Conservation (phyloP, 495 filamentous ascomycete species). For the Penicillium argentinense region DNA sequence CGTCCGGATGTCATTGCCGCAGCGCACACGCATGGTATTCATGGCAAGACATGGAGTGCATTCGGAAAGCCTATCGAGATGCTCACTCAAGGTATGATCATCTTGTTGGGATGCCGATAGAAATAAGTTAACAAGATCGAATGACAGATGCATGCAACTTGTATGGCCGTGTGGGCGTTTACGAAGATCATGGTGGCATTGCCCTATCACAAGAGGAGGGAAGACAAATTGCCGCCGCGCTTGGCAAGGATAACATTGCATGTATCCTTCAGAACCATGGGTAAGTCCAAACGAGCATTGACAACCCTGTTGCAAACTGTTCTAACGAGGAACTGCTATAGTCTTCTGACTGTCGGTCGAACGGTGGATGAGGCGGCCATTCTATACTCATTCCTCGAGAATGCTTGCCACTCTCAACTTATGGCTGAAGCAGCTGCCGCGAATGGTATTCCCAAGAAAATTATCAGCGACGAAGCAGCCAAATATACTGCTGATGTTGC, state of each 20-base stretch:
- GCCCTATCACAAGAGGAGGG: conserved; percentile 65
- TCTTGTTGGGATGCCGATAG: neutral
- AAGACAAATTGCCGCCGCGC: conserved; percentile 53
- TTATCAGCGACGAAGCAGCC: conserved; percentile 40
- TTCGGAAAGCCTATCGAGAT: conserved; percentile 51
- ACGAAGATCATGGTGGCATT: conserved; percentile 53
- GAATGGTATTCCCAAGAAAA: conserved; percentile 56
- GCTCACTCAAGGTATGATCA: conserved; percentile 43
- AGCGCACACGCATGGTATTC: conserved; percentile 49
- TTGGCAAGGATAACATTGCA: conserved; percentile 62
- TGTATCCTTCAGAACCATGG: conserved; percentile 70
- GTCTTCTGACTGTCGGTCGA: conserved; percentile 59
- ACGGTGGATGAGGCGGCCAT: conserved; percentile 69
- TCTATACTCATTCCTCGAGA: conserved; percentile 65
- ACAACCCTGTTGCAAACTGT: neutral
- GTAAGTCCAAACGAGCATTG: conserved; percentile 16
- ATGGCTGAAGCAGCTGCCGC: conserved; percentile 63
- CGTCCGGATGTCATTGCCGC: conserved; percentile 52
- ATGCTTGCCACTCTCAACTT: conserved; percentile 65
- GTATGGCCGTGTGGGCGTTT: conserved; percentile 51
- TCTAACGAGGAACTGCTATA: conserved; percentile 16
- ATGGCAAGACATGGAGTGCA: conserved; percentile 48
- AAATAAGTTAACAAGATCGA: conserved; percentile 1
- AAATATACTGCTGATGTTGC: conserved; percentile 40
- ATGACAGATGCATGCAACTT: conserved; percentile 58